Base-by-base conservation (phyloP, 768 basidiomycete species). In the Auricularia cornea region DNA sequence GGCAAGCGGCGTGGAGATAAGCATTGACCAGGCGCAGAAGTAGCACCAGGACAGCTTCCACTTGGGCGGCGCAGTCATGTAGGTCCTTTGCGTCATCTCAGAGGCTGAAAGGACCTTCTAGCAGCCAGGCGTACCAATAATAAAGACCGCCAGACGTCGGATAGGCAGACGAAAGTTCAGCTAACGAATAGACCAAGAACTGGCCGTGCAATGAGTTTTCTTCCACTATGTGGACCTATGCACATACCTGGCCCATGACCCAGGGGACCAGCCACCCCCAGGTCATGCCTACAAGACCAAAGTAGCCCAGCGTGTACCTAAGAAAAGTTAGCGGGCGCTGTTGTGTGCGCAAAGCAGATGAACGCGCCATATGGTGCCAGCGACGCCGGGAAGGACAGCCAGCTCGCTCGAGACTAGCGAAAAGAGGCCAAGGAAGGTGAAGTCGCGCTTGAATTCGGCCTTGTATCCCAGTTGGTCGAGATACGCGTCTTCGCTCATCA, bases 391-490 rank as follows among this genome's bases (percentile, higher is more conserved):
- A 16, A 57, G 28, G 29, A 57, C 54, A 16, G 54, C 54, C 16
- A 57, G 54, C 54, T 57, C 54, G 54, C 54, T 57, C 18, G 18
- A n/a, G 8, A 31, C 30, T 1, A 57, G 54, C 54, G 54, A 57
- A 26, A 57, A 57, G 28, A 57, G 54, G 16, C 54, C 54, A 31
- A 62, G 40, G 26, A 62, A 52, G 3, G 62, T 56, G 54, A 62
- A 62, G 32, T 62, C 62, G 35, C 62, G 51, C 54, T 59, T 56
- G 62, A 62, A 62, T 52, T 62, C 62, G 30, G 52, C 28, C 41
- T 62, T 62, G 54, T 62, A 62, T 16, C 62, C 62, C 16, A 62
- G 62, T 8, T 52, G 52, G 5, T 56, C 52, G 33, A 62, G 62
- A 29, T 48, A 35, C 18, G 32, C 62, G n/a, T 62, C 62, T 48